Evolutionary conservation across 2,329 filamentous ascomycete genomes (phyloP).

Genomic region (Epichloe brachyelytri): DNA sequence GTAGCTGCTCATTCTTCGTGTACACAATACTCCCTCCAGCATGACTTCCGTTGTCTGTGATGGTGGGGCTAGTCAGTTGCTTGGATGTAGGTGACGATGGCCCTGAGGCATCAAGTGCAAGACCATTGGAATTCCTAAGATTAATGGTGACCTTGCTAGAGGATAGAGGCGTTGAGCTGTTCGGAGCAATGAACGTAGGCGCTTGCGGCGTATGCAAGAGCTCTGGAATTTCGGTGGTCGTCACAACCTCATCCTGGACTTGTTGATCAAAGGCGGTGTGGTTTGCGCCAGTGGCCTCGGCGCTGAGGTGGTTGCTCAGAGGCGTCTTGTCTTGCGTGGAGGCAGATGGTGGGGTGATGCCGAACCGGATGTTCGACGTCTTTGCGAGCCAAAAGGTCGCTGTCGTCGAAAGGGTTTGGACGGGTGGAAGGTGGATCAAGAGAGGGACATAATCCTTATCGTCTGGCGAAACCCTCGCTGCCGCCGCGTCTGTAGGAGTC

Average conservation of each 20-base stretch:
- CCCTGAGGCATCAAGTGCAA: slow-evolving; percentile 5
- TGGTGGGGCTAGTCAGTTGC: neutral
- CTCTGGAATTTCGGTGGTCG: neutral
- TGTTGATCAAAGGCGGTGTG: slow-evolving; percentile 25
- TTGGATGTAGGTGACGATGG: neutral
- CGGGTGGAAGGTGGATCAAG: slow-evolving; percentile 50
- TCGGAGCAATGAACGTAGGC: slow-evolving; percentile 13
- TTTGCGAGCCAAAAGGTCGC: slow-evolving; percentile 44
- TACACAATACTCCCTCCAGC: neutral
- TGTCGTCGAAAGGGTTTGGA: slow-evolving; percentile 52
- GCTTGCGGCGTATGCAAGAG: slow-evolving; percentile 25
- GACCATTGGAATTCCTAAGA: slow-evolving; percentile 29
- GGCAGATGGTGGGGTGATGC: slow-evolving; percentile 42
- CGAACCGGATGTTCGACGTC: slow-evolving; percentile 45
- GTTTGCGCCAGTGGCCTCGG: slow-evolving; percentile 15
- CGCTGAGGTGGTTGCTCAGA: slow-evolving; percentile 4
- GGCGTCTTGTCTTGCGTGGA: neutral
- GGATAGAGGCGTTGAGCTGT: slow-evolving; percentile 24
- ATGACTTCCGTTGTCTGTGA: neutral
- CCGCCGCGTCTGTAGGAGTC: slow-evolving; percentile 36
- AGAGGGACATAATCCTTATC: slow-evolving; percentile 21
- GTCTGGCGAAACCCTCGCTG: slow-evolving; percentile 32
- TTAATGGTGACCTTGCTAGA: slow-evolving; percentile 50
- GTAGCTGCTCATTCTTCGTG: neutral
- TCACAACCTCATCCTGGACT: neutral